A percentile compares a stretch with the other conserved stretches of the same genome.
These are phyloP conservation scores for Nakataea oryzae DNA, from an alignment of 2,329 filamentous ascomycete species.

Conservation along the genomic window DNA sequence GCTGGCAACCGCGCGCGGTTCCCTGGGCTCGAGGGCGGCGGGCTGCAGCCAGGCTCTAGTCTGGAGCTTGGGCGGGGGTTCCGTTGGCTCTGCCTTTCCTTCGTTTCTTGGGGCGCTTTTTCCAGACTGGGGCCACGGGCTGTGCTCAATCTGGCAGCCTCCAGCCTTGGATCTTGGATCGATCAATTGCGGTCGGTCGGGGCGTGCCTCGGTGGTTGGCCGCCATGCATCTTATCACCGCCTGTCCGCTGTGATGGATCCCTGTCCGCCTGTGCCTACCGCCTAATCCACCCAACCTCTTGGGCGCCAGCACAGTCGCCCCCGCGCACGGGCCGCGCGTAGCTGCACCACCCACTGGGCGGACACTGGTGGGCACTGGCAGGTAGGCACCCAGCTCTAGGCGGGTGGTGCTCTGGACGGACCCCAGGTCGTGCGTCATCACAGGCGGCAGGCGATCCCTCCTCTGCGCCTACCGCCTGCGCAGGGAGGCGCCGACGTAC, in stretches of 20 bases:
- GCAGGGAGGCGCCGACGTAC: background rate
- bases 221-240: background rate
- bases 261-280: no score
- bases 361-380: background rate
- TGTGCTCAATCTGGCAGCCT: no score
- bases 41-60: background rate
- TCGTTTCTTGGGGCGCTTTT: background rate
- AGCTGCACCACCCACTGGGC: background rate
- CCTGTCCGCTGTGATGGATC: no score
- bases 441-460: background rate
- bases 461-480: background rate
- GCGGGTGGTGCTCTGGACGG: no score
- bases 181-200: no score
- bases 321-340: background rate
- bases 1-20: background rate
- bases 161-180: no score
- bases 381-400: no score
- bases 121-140: no score
- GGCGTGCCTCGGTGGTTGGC: background rate
- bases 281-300: no score
- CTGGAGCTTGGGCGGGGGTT: no score
- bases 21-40: background rate
- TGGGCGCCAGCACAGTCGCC: no score
- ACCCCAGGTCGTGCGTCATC: background rate
- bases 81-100: no score